A percentile compares a stretch with the other conserved stretches of the same genome.
Evolutionary conservation across 805 yeast species (phyloP).

Genomic region (Wickerhamiella lipophila): DNA sequence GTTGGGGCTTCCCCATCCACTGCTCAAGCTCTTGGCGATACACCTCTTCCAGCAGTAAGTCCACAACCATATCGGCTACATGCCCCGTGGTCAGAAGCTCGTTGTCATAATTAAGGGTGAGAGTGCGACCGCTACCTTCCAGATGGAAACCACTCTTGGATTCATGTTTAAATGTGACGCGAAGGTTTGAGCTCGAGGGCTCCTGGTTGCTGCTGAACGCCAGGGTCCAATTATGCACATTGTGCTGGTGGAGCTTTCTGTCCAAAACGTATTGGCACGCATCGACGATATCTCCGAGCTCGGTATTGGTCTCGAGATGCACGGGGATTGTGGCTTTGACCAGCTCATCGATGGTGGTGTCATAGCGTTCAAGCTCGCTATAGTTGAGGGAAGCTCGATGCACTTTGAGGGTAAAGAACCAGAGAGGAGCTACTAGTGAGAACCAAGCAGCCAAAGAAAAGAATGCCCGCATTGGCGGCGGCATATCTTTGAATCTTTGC

Average conservation of each 20-base stretch:
- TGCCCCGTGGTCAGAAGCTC: constrained; percentile 42
- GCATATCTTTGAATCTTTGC: constrained; percentile 1
- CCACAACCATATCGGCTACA: constrained; percentile 50
- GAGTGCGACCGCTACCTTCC: constrained; percentile 32
- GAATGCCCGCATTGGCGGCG: constrained; percentile 9
- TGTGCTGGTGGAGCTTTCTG: constrained; percentile 23
- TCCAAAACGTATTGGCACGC: constrained; percentile 41
- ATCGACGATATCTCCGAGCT: constrained; percentile 53
- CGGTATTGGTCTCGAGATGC: constrained; percentile 32
- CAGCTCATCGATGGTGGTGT: constrained; percentile 23
- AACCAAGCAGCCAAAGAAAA: constrained; percentile 18
- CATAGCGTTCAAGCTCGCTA: constrained; percentile 30
- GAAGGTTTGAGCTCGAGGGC: constrained; percentile 26
- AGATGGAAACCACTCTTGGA: constrained; percentile 34
- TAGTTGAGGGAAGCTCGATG: constrained; percentile 50
- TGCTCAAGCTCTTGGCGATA: constrained; percentile 33
- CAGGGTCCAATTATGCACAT: constrained; percentile 20
- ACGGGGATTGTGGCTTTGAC: constrained; percentile 24
- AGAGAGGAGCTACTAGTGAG: constrained; percentile 37
- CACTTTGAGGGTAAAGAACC: constrained; percentile 47
- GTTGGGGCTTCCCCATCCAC: constrained; percentile 20
- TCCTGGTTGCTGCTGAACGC: constrained; percentile 14
- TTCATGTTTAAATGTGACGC: constrained; percentile 29
- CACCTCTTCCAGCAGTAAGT: constrained; percentile 36
- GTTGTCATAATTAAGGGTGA: constrained; percentile 33